Evolutionary conservation across 2,329 filamentous ascomycete genomes (phyloP).

Genomic region (Paecilomyces niveus): DNA sequence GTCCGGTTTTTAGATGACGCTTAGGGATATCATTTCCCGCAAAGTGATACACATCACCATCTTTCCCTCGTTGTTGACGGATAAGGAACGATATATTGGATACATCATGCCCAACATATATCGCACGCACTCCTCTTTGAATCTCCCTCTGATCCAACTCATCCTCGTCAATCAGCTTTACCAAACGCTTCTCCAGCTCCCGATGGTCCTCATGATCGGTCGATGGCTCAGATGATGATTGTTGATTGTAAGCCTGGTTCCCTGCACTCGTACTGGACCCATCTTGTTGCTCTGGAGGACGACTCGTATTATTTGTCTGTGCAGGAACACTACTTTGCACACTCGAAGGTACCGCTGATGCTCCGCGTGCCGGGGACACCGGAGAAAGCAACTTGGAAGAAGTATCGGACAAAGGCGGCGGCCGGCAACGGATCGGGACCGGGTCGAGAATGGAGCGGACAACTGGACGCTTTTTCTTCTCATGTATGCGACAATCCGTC

Average conservation of each 20-base stretch:
- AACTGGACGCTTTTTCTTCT: slow-evolving; percentile 44
- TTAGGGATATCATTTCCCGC: slow-evolving; percentile 38
- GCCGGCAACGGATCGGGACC: slow-evolving; percentile 41
- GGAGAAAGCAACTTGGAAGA: slow-evolving; percentile 4
- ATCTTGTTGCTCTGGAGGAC: background rate
- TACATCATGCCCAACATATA: slow-evolving; percentile 50
- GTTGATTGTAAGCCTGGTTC: slow-evolving; percentile 17
- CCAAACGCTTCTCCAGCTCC: slow-evolving; percentile 41
- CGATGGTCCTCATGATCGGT: slow-evolving; percentile 33
- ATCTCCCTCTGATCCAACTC: slow-evolving; percentile 41
- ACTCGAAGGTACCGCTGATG: background rate
- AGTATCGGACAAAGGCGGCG: slow-evolving; percentile 17
- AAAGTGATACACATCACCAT: slow-evolving; percentile 38
- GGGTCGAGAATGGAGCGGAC: slow-evolving; percentile 35
- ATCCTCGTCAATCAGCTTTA: slow-evolving; percentile 46
- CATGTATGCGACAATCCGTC: slow-evolving; percentile 41
- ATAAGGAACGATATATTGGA: slow-evolving; percentile 52
- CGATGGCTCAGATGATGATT: slow-evolving; percentile 18
- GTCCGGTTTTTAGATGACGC: slow-evolving; percentile 35
- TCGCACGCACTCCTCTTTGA: slow-evolving; percentile 41
- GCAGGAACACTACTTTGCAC: slow-evolving; percentile 1
- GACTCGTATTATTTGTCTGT: no score
- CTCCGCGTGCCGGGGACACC: background rate
- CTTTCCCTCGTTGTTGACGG: slow-evolving; percentile 41
- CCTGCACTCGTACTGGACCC: slow-evolving; percentile 9